phyloP scores from a whole-genome alignment of 2,329 filamentous ascomycete species.

The Aspergillus melleus region DNA sequence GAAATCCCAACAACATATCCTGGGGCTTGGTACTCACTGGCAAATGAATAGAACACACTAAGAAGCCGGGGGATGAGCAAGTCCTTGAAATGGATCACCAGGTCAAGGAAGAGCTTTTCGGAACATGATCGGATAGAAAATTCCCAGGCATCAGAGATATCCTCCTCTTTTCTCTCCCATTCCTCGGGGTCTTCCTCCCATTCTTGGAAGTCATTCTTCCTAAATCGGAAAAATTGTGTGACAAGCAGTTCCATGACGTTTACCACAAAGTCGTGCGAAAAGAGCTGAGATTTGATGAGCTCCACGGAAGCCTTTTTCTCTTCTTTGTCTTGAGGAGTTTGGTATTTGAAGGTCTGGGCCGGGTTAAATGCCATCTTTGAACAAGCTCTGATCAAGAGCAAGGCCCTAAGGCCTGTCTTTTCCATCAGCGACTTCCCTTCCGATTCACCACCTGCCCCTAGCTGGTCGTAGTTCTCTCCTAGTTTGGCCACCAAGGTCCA shows the following conservation, averaged over 20 bases:
- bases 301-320: slow-evolving; percentile 71
- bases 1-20: background rate
- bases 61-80: slow-evolving; percentile 77
- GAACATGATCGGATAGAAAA: slow-evolving; percentile 90
- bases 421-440: slow-evolving; percentile 65
- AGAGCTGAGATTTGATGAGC: slow-evolving; percentile 69
- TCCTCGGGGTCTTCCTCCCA: slow-evolving; percentile 96
- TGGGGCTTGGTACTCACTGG: slow-evolving; percentile 52
- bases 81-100: slow-evolving; percentile 84
- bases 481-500: slow-evolving; percentile 80
- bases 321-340: slow-evolving; percentile 69
- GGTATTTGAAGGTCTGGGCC: slow-evolving; percentile 79
- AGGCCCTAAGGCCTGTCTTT: slow-evolving; percentile 76
- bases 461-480: slow-evolving; percentile 63
- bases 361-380: slow-evolving; percentile 82
- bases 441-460: slow-evolving; percentile 46
- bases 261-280: slow-evolving; percentile 74
- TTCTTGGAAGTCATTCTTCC: slow-evolving; percentile 77
- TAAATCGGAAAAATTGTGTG: slow-evolving; percentile 83
- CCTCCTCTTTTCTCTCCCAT: slow-evolving; percentile 90
- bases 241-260: slow-evolving; percentile 84
- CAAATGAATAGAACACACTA: slow-evolving; percentile 76
- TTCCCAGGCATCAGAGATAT: slow-evolving; percentile 81
- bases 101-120: slow-evolving; percentile 89
- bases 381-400: slow-evolving; percentile 79